phyloP scores from a whole-genome alignment of 23 red algal genomes.

The Pyropia yezoensis region DNA sequence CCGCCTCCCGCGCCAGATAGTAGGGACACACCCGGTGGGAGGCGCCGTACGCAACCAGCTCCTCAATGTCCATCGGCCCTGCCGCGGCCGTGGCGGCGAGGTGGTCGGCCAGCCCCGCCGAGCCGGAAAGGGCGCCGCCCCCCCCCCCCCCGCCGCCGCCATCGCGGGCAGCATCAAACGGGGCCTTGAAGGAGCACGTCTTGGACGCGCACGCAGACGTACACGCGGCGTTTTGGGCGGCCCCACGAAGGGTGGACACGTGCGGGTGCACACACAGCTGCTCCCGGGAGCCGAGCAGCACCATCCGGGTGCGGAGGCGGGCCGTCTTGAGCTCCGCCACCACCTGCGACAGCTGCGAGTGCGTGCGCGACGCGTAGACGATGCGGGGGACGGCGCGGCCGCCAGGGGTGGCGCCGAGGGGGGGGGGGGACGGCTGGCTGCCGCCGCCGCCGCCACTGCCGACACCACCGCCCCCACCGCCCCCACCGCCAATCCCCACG shows the following conservation, averaged over 20 bases:
- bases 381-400: constrained; percentile 65
- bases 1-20: constrained; percentile 66
- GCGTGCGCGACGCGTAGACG: constrained; percentile 85
- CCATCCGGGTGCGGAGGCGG: constrained; percentile 46
- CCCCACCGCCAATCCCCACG: constrained; percentile 5
- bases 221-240: constrained; percentile 51
- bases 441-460: constrained; percentile 4
- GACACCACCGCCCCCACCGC: background rate
- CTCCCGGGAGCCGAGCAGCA: constrained; percentile 68
- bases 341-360: constrained; percentile 82
- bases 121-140: background rate
- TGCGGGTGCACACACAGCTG: constrained; percentile 84
- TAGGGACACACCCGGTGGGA: constrained; percentile 69
- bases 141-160: background rate
- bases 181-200: constrained; percentile 32
- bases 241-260: constrained; percentile 32
- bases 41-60: constrained; percentile 49
- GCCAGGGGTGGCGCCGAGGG: constrained; percentile 8
- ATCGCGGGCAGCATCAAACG: constrained; percentile 20
- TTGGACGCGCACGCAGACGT: constrained; percentile 19
- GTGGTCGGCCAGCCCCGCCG: constrained; percentile 5
- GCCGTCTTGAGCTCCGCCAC: constrained; percentile 75
- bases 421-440: constrained; percentile 23
- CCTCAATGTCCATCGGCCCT: constrained; percentile 77
- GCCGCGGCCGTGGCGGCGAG: constrained; percentile 13